Percentiles rank a stretch among this genome's conserved stretches.
phyloP scores from a whole-genome alignment of 805 yeast species.

The Candida qinlingensis region DNA sequence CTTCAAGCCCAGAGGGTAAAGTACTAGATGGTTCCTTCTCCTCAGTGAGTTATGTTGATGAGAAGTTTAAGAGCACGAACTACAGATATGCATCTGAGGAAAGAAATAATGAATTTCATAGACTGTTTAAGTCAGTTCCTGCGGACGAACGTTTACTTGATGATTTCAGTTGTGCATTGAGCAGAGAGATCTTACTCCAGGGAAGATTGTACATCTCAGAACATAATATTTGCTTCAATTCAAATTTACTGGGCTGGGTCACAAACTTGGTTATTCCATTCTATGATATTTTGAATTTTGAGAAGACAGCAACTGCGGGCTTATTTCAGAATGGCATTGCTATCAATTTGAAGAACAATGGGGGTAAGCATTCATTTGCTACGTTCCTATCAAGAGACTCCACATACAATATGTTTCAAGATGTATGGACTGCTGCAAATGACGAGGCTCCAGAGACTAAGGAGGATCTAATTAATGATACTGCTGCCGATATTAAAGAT shows the following conservation, averaged over 20 bases:
- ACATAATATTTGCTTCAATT: slow-evolving; percentile 75
- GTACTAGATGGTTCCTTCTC: slow-evolving; percentile 16
- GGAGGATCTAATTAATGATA: neutral
- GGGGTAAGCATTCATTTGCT: slow-evolving; percentile 69
- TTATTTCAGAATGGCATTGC: slow-evolving; percentile 85
- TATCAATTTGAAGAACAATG: slow-evolving; percentile 25
- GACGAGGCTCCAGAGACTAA: slow-evolving; percentile 3
- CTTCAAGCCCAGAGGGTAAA: slow-evolving; percentile 2
- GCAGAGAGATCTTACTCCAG: slow-evolving; percentile 80
- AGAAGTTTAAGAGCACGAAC: slow-evolving; percentile 49
- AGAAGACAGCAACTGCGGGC: slow-evolving; percentile 82
- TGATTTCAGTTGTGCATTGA: slow-evolving; percentile 86
- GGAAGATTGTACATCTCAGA: slow-evolving; percentile 84
- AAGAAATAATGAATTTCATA: slow-evolving; percentile 74
- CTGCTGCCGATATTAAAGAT: slow-evolving; percentile 2
- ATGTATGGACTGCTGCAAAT: slow-evolving; percentile 19
- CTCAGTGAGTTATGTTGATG: slow-evolving; percentile 48
- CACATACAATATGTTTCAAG: slow-evolving; percentile 56
- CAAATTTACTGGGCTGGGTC: slow-evolving; percentile 87
- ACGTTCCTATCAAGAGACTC: slow-evolving; percentile 80
- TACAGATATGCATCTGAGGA: slow-evolving; percentile 60
- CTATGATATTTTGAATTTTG: slow-evolving; percentile 66
- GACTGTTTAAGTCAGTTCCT: slow-evolving; percentile 62
- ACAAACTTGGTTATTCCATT: slow-evolving; percentile 71
- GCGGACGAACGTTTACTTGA: slow-evolving; percentile 69